Conservation (phyloP, 164 flowering plant genomes). For the Magnolia officinalis region DNA sequence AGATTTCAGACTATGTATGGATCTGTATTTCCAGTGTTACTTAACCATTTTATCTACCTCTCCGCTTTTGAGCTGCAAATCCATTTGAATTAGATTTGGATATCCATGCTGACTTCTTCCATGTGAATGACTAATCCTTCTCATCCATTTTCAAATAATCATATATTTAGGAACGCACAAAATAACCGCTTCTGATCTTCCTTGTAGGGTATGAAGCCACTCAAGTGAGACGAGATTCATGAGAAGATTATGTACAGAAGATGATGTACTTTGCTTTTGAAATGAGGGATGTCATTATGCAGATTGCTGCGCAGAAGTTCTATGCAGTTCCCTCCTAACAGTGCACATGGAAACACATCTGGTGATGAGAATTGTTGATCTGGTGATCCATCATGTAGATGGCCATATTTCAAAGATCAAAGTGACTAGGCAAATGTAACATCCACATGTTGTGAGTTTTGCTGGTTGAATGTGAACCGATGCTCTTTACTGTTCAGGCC, state of each 20-base stretch:
- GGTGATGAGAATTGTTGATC: no score
- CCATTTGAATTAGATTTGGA: not conserved
- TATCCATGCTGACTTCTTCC: not conserved
- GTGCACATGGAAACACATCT: no score
- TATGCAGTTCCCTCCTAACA: no score
- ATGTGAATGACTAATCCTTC: not conserved
- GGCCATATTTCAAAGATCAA: no score
- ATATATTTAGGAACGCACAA: not conserved
- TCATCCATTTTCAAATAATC: not conserved
- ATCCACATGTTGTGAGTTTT: no score
- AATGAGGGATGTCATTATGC: not conserved
- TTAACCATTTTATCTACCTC: not conserved
- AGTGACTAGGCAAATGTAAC: no score
- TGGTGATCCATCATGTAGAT: no score
- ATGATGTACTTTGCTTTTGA: constrained; percentile 6
- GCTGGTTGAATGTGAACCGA: no score
- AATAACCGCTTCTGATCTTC: not conserved
- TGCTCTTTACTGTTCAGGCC: no score
- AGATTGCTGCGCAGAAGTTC: not conserved
- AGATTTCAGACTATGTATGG: not conserved
- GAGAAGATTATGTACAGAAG: constrained; percentile 6
- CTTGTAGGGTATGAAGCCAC: constrained; percentile 31
- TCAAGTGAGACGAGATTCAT: constrained; percentile 13
- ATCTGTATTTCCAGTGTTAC: not conserved
- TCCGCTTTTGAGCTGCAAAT: not conserved